These are phyloP conservation scores for Gossypium stocksii DNA, from an alignment of 345 rosid genomes.

Conservation along the genomic window DNA sequence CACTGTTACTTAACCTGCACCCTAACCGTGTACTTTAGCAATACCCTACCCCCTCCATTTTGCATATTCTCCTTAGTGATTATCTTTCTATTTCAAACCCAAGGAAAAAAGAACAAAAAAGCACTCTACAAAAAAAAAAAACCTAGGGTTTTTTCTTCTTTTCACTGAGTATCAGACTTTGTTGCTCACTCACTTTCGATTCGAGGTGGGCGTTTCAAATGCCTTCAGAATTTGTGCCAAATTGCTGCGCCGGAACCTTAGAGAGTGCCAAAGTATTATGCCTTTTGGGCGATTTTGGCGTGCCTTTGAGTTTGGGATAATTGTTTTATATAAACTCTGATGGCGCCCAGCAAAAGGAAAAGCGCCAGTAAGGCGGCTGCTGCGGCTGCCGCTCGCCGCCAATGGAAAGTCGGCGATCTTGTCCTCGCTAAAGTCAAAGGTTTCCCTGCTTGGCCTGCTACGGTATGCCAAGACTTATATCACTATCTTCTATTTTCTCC, in stretches of 20 bases:
- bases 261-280: slow-evolving; percentile 31
- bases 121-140: neutral
- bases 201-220: slow-evolving; percentile 41
- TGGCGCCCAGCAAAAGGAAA: slow-evolving; percentile 84
- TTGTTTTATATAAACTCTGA: slow-evolving; percentile 27
- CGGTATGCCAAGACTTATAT: slow-evolving; percentile 36
- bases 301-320: slow-evolving; percentile 14
- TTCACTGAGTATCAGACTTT: neutral
- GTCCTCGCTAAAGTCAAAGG: slow-evolving; percentile 96
- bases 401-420: slow-evolving; percentile 96
- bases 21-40: too few species aligned
- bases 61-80: too few species aligned
- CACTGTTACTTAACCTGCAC: too few species aligned
- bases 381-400: slow-evolving; percentile 74
- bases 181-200: slow-evolving; percentile 16
- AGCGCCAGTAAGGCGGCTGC: slow-evolving; percentile 69
- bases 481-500: neutral
- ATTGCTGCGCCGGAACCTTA: slow-evolving; percentile 41
- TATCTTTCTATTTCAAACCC: too few species aligned
- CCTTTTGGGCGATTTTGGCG: slow-evolving; percentile 32
- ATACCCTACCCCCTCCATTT: too few species aligned
- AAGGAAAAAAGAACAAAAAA: too few species aligned
- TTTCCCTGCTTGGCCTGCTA: slow-evolving; percentile 98
- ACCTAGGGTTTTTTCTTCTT: slow-evolving; percentile 24
- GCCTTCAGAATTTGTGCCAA: slow-evolving; percentile 41